Evolutionary conservation across 2,329 filamentous ascomycete species (phyloP).

Genomic region (Microsporum audouinii): DNA sequence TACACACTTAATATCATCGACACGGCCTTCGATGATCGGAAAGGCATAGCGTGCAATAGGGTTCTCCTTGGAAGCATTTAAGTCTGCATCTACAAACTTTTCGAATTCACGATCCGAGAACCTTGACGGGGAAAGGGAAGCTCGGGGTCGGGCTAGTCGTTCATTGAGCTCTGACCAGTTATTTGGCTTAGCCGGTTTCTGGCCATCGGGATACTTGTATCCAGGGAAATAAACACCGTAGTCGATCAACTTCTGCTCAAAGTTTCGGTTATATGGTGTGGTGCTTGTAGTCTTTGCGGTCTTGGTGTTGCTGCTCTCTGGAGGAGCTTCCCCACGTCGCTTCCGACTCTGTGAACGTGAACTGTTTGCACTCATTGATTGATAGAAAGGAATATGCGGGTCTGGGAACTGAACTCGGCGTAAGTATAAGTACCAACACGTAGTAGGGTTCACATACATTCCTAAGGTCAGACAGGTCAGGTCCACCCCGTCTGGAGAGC

Average conservation of each 20-base stretch:
- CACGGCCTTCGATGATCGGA: conserved; percentile 16
- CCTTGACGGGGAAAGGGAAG: conserved; percentile 28
- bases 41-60: conserved; percentile 21
- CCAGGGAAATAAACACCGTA: conserved; percentile 21
- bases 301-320: conserved; percentile 6
- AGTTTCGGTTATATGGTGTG: conserved; percentile 24
- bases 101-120: conserved; percentile 23
- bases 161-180: conserved; percentile 24
- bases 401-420: not conserved
- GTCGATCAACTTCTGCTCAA: conserved; percentile 16
- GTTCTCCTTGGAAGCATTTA: conserved; percentile 25
- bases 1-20: conserved; percentile 16
- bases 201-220: conserved; percentile 19
- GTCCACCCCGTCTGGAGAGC: conserved; percentile 9
- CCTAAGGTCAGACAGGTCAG: conserved; percentile 12
- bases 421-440: not conserved
- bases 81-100: conserved; percentile 21
- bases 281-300: not conserved
- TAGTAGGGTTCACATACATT: conserved; percentile 8
- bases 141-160: conserved; percentile 20
- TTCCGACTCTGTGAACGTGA: not conserved
- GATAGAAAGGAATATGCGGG: not conserved
- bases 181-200: conserved; percentile 18
- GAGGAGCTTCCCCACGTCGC: not conserved
- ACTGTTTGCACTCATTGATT: not conserved